Evolutionary conservation across 495 filamentous ascomycete species (phyloP), one percentile per base, ranked within the genome.

Genomic region (Arthonia radiata): DNA sequence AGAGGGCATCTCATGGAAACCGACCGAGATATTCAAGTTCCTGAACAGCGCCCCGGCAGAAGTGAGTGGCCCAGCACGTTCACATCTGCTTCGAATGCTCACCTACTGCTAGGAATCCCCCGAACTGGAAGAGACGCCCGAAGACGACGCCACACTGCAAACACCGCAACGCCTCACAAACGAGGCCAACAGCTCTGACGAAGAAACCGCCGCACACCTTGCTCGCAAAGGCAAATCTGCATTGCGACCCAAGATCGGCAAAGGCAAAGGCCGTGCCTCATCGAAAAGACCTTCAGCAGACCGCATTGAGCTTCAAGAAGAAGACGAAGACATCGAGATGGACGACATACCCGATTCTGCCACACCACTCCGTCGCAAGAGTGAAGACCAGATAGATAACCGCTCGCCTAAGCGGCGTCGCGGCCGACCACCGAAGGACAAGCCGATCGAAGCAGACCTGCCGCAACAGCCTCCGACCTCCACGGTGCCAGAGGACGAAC

Each of bases 1-100:
- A 28, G 57, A 64, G 38, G 52, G 50, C 17, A 40, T 67, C 16
- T 43, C 51, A 13, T 73, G 67, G 67, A 44, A 40, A 13, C 52
- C 52, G 25, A 65, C 57, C 5, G 53, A 50, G 30, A 41, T 71
- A 5, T 59, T 58, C 32, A 41, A 48, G 17, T 54, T 67, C 39
- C 52, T 64, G 16, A 6, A 7, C 19, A 6, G 19, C 19, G 19
- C n/a, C n/a, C n/a, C n/a, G n/a, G n/a, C n/a, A n/a, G n/a, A n/a
- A n/a, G n/a, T n/a, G n/a, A n/a, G n/a, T n/a, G n/a, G n/a, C n/a
- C n/a, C n/a, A n/a, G n/a, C n/a, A n/a, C n/a, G n/a, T n/a, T n/a
- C n/a, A n/a, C n/a, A n/a, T n/a, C n/a, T n/a, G n/a, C n/a, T n/a
- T n/a, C n/a, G n/a, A n/a, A n/a, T n/a, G n/a, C n/a, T n/a, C n/a